These are phyloP conservation scores for Chrysanthemum lavandulifolium DNA, from an alignment of 129 eudicot species.

Conservation along the genomic window DNA sequence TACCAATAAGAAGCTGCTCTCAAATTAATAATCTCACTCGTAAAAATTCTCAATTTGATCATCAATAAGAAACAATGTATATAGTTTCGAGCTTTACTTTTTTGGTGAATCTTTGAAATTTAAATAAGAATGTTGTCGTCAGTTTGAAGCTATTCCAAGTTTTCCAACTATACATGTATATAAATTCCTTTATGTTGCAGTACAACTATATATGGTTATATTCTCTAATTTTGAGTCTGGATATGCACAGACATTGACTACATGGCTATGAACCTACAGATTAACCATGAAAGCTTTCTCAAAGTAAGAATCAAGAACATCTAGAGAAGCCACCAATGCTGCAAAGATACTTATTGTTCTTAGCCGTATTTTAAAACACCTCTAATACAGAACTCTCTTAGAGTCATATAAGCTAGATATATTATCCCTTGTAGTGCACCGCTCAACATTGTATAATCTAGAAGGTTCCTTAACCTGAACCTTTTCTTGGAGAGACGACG, in stretches of 20 bases:
- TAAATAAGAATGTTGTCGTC: too few species aligned
- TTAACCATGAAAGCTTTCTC: not conserved
- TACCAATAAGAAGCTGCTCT: not conserved
- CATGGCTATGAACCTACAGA: not conserved
- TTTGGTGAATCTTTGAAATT: not conserved
- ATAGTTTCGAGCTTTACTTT: not conserved
- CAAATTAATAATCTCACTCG: not conserved
- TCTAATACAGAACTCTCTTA: not conserved
- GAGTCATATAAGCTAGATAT: too few species aligned
- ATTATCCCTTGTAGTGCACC: too few species aligned
- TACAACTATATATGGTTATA: not conserved
- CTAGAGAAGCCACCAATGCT: not conserved
- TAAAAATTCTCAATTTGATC: not conserved
- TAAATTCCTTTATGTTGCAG: not conserved
- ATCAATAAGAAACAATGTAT: not conserved
- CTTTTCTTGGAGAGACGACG: too few species aligned
- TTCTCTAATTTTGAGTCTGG: not conserved
- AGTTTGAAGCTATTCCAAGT: too few species aligned
- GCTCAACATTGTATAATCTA: too few species aligned
- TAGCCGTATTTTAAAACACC: not conserved
- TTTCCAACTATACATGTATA: too few species aligned
- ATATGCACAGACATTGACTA: not conserved
- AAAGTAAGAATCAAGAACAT: not conserved
- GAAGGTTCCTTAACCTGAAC: too few species aligned
- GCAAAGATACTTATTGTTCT: not conserved